These are phyloP conservation scores for Dendrobium huoshanense DNA, from an alignment of 106 monocot genomes.

Conservation along the genomic window DNA sequence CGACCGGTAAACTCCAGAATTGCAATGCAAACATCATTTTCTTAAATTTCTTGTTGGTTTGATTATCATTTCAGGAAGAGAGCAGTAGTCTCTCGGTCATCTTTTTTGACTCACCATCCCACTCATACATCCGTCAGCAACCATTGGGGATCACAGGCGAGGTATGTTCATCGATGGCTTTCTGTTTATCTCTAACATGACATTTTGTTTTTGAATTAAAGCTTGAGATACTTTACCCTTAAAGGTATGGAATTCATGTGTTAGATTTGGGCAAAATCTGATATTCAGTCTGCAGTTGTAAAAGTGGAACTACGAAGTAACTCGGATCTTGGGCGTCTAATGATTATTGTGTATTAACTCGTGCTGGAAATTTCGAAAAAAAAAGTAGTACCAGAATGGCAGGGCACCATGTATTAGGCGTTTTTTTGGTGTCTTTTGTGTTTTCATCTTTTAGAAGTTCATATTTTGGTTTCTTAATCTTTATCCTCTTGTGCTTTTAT, in stretches of 20 bases:
- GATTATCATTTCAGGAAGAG: conserved; percentile 5
- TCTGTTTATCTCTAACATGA: neutral
- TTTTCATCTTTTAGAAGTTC: neutral
- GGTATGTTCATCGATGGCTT: neutral
- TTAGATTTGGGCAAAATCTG: neutral
- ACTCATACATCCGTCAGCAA: conserved; percentile 4
- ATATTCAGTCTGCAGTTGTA: neutral
- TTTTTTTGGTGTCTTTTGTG: neutral
- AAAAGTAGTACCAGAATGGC: neutral
- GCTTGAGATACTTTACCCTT: neutral
- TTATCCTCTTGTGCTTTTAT: neutral
- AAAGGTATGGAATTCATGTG: neutral
- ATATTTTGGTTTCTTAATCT: neutral
- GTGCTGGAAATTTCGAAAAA: neutral
- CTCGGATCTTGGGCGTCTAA: neutral
- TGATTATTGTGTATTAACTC: neutral
- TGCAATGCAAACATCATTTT: neutral
- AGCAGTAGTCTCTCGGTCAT: neutral
- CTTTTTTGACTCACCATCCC: conserved; percentile 6
- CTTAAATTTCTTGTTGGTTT: neutral
- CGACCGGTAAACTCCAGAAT: neutral
- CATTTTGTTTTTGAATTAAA: neutral
- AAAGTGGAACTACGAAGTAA: neutral
- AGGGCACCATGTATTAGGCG: neutral
- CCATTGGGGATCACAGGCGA: neutral